phyloP scores from a whole-genome alignment of 2,329 filamentous ascomycete species.

The Pseudogymnoascus verrucosus region DNA sequence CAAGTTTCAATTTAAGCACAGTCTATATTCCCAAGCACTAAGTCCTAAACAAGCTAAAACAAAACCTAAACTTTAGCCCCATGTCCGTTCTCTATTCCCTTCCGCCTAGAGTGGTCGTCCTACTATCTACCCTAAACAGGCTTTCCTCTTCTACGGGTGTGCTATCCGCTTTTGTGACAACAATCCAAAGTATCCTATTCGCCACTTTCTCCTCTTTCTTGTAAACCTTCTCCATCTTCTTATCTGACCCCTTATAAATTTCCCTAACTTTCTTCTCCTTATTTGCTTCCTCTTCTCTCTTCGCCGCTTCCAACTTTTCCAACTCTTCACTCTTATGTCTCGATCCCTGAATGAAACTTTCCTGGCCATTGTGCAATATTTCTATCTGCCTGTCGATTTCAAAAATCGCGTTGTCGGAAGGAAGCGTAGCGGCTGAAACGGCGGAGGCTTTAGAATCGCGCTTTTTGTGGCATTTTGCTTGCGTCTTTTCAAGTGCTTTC shows the following conservation, averaged over 20 bases:
- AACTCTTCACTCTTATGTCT: slow-evolving; percentile 15
- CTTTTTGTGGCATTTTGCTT: slow-evolving; percentile 10
- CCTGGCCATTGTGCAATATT: slow-evolving; percentile 10
- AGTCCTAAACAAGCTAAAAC: slow-evolving; percentile 13
- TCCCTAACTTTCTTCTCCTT: slow-evolving; percentile 19
- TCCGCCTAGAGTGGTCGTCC: neutral
- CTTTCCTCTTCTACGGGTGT: slow-evolving; percentile 7
- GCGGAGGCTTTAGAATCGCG: slow-evolving; percentile 1
- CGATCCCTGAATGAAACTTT: neutral
- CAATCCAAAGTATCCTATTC: slow-evolving; percentile 23
- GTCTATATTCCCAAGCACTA: neutral
- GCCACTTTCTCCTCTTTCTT: slow-evolving; percentile 22
- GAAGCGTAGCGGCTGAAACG: neutral
- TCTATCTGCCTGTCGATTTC: slow-evolving; percentile 12
- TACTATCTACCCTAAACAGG: neutral
- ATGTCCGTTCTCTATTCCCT: neutral
- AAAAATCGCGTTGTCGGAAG: slow-evolving; percentile 10
- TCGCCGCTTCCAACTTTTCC: slow-evolving; percentile 11
- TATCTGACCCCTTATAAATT: slow-evolving; percentile 22
- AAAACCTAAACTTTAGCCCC: neutral
- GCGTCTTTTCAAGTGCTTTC: slow-evolving; percentile 11
- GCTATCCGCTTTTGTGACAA: slow-evolving; percentile 18
- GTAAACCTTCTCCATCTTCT: slow-evolving; percentile 19
- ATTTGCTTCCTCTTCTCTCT: slow-evolving; percentile 12
- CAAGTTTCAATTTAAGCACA: neutral